These are phyloP conservation scores for Alectoria sarmentosa DNA, from an alignment of 495 filamentous ascomycete genomes.

Conservation along the genomic window DNA sequence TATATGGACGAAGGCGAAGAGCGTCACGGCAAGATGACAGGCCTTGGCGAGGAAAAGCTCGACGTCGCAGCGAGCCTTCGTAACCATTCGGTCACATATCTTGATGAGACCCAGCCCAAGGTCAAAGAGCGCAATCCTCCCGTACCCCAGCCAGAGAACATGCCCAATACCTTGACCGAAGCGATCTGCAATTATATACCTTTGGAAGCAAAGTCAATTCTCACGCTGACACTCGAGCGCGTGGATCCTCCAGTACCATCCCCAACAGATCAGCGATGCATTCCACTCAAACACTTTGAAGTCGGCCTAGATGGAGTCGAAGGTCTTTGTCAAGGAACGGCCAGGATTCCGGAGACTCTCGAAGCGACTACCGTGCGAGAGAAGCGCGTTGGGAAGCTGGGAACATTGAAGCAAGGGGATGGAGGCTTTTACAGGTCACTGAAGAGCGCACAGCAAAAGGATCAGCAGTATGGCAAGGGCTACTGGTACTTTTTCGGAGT, in stretches of 20 bases:
- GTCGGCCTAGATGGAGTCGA: slow-evolving; percentile 19
- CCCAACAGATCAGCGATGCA: background rate
- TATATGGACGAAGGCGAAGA: background rate
- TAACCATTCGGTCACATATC: background rate
- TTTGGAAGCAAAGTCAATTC: slow-evolving; percentile 2
- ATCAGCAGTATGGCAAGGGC: slow-evolving; percentile 10
- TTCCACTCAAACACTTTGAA: slow-evolving; percentile 15
- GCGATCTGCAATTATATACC: slow-evolving; percentile 8
- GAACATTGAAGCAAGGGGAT: slow-evolving; percentile 5
- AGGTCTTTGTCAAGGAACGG: slow-evolving; percentile 15
- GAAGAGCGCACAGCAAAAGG: slow-evolving; percentile 12
- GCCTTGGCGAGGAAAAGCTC: background rate
- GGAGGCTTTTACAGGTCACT: slow-evolving; percentile 6
- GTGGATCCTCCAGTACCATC: background rate
- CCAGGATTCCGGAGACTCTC: slow-evolving; percentile 6
- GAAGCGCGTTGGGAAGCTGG: slow-evolving; percentile 9
- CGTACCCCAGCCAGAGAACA: slow-evolving; percentile 6
- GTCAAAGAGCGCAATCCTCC: background rate
- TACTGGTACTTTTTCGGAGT: slow-evolving; percentile 19
- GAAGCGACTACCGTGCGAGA: slow-evolving; percentile 5
- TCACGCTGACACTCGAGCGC: slow-evolving; percentile 14
- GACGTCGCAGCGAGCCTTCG: slow-evolving; percentile 5
- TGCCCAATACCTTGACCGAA: slow-evolving; percentile 17
- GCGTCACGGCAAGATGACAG: background rate
- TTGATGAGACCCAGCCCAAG: background rate